These are phyloP conservation scores for Sporothrix luriei DNA, from an alignment of 2,329 filamentous ascomycete species.

Conservation along the genomic window DNA sequence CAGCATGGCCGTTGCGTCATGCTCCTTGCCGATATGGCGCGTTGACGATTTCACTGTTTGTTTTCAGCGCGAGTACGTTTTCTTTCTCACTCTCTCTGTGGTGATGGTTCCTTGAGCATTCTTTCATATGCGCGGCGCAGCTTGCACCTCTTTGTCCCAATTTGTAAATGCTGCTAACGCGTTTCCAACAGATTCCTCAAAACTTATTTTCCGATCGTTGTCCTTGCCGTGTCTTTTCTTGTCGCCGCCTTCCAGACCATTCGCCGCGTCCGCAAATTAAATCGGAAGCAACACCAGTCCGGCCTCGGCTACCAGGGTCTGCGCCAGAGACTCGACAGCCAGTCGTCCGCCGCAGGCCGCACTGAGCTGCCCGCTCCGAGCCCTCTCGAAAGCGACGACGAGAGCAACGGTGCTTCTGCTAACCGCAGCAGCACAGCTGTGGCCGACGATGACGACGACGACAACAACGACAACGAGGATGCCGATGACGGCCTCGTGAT, in stretches of 20 bases:
- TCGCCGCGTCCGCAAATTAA: conserved; percentile 55
- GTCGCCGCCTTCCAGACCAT: conserved; percentile 63
- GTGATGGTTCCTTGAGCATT: background rate
- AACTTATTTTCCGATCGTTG: conserved; percentile 73
- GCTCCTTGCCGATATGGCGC: conserved; percentile 62
- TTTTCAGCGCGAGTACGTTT: conserved; percentile 67
- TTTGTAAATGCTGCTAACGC: conserved; percentile 6
- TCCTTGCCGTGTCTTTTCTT: conserved; percentile 70
- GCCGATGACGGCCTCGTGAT: conserved; percentile 64
- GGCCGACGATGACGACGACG: conserved; percentile 60
- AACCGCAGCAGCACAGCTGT: conserved; percentile 55
- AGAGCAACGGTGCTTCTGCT: conserved; percentile 53
- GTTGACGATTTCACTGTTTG: conserved; percentile 66
- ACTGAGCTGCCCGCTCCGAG: conserved; percentile 53
- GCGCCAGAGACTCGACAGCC: conserved; percentile 28
- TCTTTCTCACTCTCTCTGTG: background rate
- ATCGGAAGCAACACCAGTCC: conserved; percentile 43
- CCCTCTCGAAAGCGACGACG: conserved; percentile 51
- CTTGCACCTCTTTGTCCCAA: conserved; percentile 6
- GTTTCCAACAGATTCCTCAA: conserved; percentile 68
- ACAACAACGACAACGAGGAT: conserved; percentile 44
- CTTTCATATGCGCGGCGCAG: background rate
- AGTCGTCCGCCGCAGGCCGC: conserved; percentile 45
- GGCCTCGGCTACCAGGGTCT: conserved; percentile 31
- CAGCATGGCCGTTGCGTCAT: conserved; percentile 56